These are phyloP conservation scores for Globisporangium spinosum DNA, from an alignment of 352 stramenopile species.

Conservation along the genomic window DNA sequence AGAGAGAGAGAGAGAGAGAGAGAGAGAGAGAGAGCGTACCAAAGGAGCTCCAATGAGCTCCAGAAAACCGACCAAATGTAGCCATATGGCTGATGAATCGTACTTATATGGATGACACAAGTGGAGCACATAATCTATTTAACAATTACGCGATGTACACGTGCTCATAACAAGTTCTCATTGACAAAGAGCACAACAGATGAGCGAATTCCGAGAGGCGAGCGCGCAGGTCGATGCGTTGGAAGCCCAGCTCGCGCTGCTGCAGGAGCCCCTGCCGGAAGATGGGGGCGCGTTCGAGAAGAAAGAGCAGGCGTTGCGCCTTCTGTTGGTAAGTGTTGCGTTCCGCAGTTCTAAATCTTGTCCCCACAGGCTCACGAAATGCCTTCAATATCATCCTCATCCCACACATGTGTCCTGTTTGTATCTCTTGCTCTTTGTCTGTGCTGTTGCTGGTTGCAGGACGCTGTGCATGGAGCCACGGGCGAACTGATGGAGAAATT, in stretches of 20 bases:
- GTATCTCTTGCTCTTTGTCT: constrained; percentile 4
- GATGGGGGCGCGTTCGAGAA: neutral
- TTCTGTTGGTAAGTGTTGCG: constrained; percentile 3
- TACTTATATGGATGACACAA: neutral
- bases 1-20: too few species aligned
- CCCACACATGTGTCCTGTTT: neutral
- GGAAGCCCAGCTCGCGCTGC: constrained; percentile 29
- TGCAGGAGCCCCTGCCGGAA: constrained; percentile 19
- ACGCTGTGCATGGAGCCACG: constrained; percentile 30
- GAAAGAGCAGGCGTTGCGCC: neutral
- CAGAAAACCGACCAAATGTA: neutral
- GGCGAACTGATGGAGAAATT: constrained; percentile 46
- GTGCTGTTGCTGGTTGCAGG: constrained; percentile 14
- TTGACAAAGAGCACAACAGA: constrained; percentile 13
- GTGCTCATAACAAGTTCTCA: neutral
- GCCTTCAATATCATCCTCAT: neutral
- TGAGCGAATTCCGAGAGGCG: constrained; percentile 58
- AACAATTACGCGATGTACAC: neutral
- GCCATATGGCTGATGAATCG: neutral
- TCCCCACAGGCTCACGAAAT: neutral
- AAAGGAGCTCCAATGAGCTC: neutral
- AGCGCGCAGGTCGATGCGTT: constrained; percentile 37
- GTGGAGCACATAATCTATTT: neutral
- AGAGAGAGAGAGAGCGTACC: too few species aligned
- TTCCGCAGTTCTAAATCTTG: neutral